phyloP scores from a whole-genome alignment of 2,329 filamentous ascomycete species.

The Ophiocordyceps sinensis region DNA sequence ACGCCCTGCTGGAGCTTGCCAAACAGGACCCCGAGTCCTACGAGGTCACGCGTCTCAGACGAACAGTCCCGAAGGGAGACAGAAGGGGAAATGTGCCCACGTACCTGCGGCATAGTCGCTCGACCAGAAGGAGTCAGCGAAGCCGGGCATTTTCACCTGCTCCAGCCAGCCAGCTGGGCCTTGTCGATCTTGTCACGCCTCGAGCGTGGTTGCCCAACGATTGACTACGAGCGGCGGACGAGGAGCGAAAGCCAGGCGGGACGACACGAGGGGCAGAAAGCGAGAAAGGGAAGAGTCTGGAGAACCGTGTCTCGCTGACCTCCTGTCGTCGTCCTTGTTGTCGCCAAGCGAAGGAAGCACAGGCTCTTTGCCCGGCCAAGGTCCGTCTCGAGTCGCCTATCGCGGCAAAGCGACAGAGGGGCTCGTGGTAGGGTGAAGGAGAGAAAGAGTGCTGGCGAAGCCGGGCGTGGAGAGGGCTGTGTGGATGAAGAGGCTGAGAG shows the following conservation, averaged over 20 bases:
- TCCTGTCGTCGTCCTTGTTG: background rate
- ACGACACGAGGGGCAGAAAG: background rate
- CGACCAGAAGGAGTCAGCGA: constrained; percentile 96
- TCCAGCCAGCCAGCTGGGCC: constrained; percentile 1
- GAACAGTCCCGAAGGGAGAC: background rate
- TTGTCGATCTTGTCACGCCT: background rate
- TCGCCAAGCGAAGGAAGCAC: background rate
- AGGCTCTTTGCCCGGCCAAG: background rate
- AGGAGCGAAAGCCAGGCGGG: background rate
- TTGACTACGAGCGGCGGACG: background rate
- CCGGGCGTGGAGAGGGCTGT: too few species aligned
- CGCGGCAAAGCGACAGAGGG: background rate
- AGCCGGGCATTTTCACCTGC: constrained; percentile 56
- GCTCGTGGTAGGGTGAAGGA: background rate
- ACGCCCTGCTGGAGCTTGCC: constrained; percentile 94
- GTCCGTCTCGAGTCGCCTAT: background rate
- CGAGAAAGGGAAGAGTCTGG: too few species aligned
- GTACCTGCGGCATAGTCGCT: constrained; percentile 88
- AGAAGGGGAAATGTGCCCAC: constrained; percentile 10
- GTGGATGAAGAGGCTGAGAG: too few species aligned
- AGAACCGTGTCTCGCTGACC: background rate
- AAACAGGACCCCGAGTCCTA: constrained; percentile 82
- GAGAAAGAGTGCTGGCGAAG: background rate
- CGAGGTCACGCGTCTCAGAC: background rate
- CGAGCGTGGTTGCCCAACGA: background rate